Evolutionary conservation across 805 yeast genomes (phyloP), one percentile per base, ranked within the genome.

Genomic region (Candida suzukii): DNA sequence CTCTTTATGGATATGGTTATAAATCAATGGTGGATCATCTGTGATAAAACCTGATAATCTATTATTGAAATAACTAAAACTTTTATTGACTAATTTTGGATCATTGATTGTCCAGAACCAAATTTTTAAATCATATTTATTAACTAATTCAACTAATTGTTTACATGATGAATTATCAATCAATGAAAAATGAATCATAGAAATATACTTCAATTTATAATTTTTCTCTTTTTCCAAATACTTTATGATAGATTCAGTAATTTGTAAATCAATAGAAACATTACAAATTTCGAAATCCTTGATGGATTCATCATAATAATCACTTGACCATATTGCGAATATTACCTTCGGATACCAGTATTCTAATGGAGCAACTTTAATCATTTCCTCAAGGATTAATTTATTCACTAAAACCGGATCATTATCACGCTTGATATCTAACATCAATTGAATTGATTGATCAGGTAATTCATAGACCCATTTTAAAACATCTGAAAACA

Each of bases 371-470:
- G 53, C 53, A 4, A 48, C 37, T 30, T 61, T 45, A 21, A 66
- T 45, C 24, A 56, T 32, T 2, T 48, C n/a, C n/a, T n/a, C n/a
- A n/a, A n/a, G n/a, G n/a, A n/a, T n/a, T n/a, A n/a, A n/a, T n/a
- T n/a, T n/a, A n/a, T n/a, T n/a, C n/a, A n/a, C n/a, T n/a, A n/a
- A n/a, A n/a, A n/a, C n/a, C n/a, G 66, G 63, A 24, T 60, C 54
- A 42, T 55, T 57, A 39, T 53, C 64, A 1, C 50, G 35, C 43
- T 64, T 64, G 25, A 64, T 54, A 45, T 64, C 69, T 32, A 64
- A 46, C 67, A 64, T 61, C 67, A 51, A 64, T 68, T 61, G 68
- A 64, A 54, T 66, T 52, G 31, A 26, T 13, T 40, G 69, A 64
- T 38, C 60, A 56, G 46, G 58, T 14, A 31, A 31, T 51, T 38